Conservation (phyloP, 2,329 filamentous ascomycete species). For the Fusarium globosum region DNA sequence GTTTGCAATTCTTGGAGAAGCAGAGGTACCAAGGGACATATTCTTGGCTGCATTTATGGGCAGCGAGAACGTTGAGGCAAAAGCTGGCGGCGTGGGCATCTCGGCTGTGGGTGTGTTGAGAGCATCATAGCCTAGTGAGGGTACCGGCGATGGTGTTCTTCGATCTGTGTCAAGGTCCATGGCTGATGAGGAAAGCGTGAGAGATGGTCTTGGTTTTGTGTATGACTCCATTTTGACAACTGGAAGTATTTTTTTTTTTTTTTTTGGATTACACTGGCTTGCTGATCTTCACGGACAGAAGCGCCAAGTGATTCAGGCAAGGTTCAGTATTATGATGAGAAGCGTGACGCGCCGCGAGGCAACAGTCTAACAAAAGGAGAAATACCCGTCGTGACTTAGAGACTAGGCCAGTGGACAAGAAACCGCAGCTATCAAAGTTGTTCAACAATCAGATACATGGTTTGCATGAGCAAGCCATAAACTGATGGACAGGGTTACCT, state of each 20-base stretch:
- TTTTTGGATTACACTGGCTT: background rate
- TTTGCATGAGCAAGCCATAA: constrained; percentile 18
- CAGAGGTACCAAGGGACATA: constrained; percentile 4
- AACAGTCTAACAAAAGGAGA: constrained; percentile 32
- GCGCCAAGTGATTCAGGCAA: constrained; percentile 1
- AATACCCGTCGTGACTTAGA: background rate
- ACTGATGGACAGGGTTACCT: constrained; percentile 22
- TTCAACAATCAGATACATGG: constrained; percentile 12
- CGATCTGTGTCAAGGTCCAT: constrained; percentile 32
- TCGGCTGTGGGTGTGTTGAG: constrained; percentile 33
- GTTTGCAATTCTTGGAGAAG: constrained; percentile 8
- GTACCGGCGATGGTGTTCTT: constrained; percentile 34
- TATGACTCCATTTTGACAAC: constrained; percentile 28
- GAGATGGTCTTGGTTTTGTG: constrained; percentile 13
- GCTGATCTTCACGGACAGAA: constrained; percentile 1
- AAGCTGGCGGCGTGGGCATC: constrained; percentile 32
- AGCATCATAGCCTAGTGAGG: constrained; percentile 31
- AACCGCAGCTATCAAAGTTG: constrained; percentile 1
- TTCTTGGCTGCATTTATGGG: constrained; percentile 17
- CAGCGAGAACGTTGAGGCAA: constrained; percentile 26
- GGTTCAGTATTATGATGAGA: constrained; percentile 5
- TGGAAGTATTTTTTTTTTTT: background rate
- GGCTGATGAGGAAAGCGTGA: constrained; percentile 33
- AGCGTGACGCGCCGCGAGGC: constrained; percentile 24
- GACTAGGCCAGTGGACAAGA: constrained; percentile 14